Evolutionary conservation across 331 rosid genomes (phyloP), one percentile per base, ranked within the genome.

Genomic region (Spiraea crenata): DNA sequence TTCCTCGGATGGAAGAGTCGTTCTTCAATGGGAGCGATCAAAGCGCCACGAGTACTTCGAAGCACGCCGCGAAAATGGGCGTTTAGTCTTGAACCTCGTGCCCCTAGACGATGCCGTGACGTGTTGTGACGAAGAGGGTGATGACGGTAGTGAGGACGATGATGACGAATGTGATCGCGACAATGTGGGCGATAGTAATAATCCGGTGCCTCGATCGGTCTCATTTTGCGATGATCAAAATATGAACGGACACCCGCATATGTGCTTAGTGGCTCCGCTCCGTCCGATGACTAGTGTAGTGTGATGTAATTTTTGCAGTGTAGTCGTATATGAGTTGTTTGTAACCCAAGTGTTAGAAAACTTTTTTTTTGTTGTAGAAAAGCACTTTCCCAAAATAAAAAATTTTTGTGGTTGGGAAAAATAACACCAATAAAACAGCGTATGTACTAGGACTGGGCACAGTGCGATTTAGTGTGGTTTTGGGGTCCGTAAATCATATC

Each of bases 11-110:
- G 93, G 90, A 31, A 78, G 88, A 71, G 71, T 90, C 1, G 25
- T 80, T 1, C 13, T 90, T 11, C 70, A 34, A 13, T 71, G 69
- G 3, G 89, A 76, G 83, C 83, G 47, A 54, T 62, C 76, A 35
- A 64, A 13, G 46, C 71, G 70, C 12, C 65, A 44, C 1, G 84
- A 79, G 39, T 75, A 76, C 46, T 63, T 84, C 3, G 82, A 83
- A 31, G 71, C 80, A 4, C 79, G 9, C 35, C 68, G 89, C 16
- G 86, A 79, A 13, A 64, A 83, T 47, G 92, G 92, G 2, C 86
- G 88, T n/a, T 75, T 92, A 7, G 38, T 69, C 3, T 41, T 88
- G 46, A 81, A 57, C 31, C 85, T 90, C 1, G 72, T 81, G 4
- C 56, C 64, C 0, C 25, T 52, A 2, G 73, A 74, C 15, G 20